These are phyloP conservation scores for Coelastrella sp. DNA, from an alignment of 139 green algal species.

Conservation along the genomic window DNA sequence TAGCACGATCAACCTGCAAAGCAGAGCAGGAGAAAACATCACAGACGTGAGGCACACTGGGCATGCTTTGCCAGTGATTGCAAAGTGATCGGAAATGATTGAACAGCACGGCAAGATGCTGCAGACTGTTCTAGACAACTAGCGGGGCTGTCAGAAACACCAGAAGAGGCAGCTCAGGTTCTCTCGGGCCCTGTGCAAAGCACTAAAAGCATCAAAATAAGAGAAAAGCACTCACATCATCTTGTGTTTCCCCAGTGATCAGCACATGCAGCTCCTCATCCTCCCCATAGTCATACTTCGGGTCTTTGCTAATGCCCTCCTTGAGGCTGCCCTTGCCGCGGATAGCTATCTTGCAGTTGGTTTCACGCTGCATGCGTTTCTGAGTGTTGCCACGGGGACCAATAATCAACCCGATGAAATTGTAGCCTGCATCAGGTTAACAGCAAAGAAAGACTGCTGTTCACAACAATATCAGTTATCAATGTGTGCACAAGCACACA, in stretches of 20 bases:
- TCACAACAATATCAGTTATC: no score
- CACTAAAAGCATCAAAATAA: no score
- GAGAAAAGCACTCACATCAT: constrained; percentile 63
- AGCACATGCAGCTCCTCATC: constrained; percentile 99
- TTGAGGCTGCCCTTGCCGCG: constrained; percentile 66
- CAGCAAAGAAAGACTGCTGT: not conserved
- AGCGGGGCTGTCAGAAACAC: not conserved
- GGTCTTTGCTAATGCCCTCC: constrained; percentile 77
- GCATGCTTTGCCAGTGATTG: not conserved
- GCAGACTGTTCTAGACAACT: not conserved
- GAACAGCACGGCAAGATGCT: no score
- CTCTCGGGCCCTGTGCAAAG: not conserved
- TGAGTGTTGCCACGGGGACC: constrained; percentile 97
- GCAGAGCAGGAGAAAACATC: not conserved
- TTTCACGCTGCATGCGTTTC: constrained; percentile 98
- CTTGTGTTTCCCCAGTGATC: constrained; percentile 92
- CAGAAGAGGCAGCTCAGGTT: not conserved
- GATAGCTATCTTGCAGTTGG: constrained; percentile 98
- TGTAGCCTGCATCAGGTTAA: constrained; percentile 72
- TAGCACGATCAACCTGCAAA: constrained; percentile 44
- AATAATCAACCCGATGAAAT: constrained; percentile 99
- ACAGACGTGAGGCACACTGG: not conserved
- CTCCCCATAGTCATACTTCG: constrained; percentile 93
- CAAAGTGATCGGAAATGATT: no score
- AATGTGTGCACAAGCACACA: no score